These are phyloP conservation scores for Epipyxis sp. DNA, from an alignment of 108 stramenopile species.

Conservation along the genomic window DNA sequence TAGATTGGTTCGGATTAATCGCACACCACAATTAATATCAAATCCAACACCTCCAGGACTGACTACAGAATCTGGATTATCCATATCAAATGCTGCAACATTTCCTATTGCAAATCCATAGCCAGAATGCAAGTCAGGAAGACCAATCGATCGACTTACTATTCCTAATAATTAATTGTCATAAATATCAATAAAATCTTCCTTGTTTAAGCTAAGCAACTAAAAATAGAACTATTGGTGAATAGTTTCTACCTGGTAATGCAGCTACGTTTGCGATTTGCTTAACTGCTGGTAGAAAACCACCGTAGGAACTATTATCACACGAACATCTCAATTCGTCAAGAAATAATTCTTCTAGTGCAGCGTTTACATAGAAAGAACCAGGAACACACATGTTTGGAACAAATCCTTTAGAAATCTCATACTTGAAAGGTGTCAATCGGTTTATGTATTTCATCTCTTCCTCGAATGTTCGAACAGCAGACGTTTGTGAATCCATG, in stretches of 20 bases:
- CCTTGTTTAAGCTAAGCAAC: not conserved
- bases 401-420: conserved; percentile 64
- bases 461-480: conserved; percentile 60
- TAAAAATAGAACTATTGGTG: conserved; percentile 44
- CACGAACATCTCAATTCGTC: conserved; percentile 64
- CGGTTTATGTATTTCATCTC: conserved; percentile 61
- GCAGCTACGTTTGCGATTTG: conserved; percentile 76
- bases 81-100: conserved; percentile 83
- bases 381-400: conserved; percentile 68
- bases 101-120: conserved; percentile 82
- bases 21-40: conserved; percentile 77
- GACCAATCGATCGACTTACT: conserved; percentile 57
- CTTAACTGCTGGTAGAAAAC: conserved; percentile 73
- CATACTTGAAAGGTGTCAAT: conserved; percentile 45
- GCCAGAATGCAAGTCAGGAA: conserved; percentile 77
- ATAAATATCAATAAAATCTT: not conserved
- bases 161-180: no score
- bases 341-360: conserved; percentile 60
- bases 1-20: conserved; percentile 73
- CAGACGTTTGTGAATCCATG: no score
- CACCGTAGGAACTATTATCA: conserved; percentile 41
- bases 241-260: no score
- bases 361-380: conserved; percentile 62
- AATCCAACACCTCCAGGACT: conserved; percentile 73
- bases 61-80: conserved; percentile 66